Evolutionary conservation across 352 stramenopile genomes (phyloP).

Genomic region (Globisporangium middletonii): DNA sequence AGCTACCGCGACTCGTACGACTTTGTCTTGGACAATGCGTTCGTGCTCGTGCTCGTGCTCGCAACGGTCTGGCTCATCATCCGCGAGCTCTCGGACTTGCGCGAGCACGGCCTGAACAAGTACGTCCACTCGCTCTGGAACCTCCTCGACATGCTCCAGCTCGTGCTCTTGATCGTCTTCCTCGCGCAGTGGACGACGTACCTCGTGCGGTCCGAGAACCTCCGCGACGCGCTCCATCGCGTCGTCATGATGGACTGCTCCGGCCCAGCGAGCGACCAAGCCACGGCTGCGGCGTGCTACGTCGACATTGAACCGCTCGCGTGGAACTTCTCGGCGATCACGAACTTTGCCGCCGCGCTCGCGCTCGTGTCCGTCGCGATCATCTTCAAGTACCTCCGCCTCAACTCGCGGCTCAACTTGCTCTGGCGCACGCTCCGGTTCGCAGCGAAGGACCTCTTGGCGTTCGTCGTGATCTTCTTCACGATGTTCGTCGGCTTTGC

Average conservation of each 20-base stretch:
- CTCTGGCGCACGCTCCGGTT: slow-evolving; percentile 77
- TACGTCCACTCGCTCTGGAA: slow-evolving; percentile 81
- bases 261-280: slow-evolving; percentile 35
- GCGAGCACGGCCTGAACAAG: slow-evolving; percentile 38
- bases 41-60: slow-evolving; percentile 56
- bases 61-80: slow-evolving; percentile 43
- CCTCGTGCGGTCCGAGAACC: slow-evolving; percentile 39
- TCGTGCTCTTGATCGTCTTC: slow-evolving; percentile 61
- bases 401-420: slow-evolving; percentile 71
- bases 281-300: slow-evolving; percentile 38
- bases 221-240: slow-evolving; percentile 39
- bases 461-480: slow-evolving; percentile 78
- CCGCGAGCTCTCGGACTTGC: slow-evolving; percentile 49
- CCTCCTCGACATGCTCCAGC: slow-evolving; percentile 63
- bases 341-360: slow-evolving; percentile 50
- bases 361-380: slow-evolving; percentile 71
- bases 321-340: slow-evolving; percentile 40
- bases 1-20: slow-evolving; percentile 37
- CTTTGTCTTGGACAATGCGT: slow-evolving; percentile 46
- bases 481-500: slow-evolving; percentile 74
- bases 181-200: slow-evolving; percentile 55
- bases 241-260: slow-evolving; percentile 52
- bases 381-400: slow-evolving; percentile 78
- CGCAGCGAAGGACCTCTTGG: slow-evolving; percentile 59
- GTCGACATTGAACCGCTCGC: slow-evolving; percentile 52